Conservation (phyloP, 768 basidiomycete species). For the Candolleomyces aberdarensis region DNA sequence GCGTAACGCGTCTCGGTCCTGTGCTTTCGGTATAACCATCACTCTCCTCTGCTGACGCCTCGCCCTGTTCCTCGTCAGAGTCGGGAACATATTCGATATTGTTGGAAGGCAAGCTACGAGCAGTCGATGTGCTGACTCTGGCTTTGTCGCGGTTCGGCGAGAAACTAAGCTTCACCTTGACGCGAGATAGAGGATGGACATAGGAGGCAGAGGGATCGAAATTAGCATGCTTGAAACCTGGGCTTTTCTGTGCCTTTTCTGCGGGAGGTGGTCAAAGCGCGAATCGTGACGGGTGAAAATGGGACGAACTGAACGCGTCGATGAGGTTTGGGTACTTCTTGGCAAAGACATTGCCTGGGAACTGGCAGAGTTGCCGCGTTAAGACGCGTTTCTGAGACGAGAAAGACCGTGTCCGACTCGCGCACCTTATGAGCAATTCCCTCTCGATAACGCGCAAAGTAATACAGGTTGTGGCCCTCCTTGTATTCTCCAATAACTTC, state of each 20-base stretch:
- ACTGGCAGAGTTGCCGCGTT: constrained; percentile 37
- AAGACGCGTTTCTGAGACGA: constrained; percentile 10
- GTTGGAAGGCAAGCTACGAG: constrained; percentile 22
- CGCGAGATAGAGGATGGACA: constrained; percentile 60
- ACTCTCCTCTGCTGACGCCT: constrained; percentile 15
- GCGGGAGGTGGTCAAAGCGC: constrained; percentile 1
- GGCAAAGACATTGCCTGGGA: constrained; percentile 36
- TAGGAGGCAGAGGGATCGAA: constrained; percentile 63
- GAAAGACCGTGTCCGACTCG: constrained; percentile 11
- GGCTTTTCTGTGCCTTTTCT: constrained; percentile 45
- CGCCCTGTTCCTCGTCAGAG: constrained; percentile 32
- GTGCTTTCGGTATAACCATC: constrained; percentile 23
- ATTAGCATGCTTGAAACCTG: constrained; percentile 34
- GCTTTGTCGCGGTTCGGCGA: constrained; percentile 19
- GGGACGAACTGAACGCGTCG: constrained; percentile 50
- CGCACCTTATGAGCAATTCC: constrained; percentile 61
- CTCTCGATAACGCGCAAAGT: constrained; percentile 56
- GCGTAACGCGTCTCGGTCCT: constrained; percentile 7
- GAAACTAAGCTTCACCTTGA: constrained; percentile 35
- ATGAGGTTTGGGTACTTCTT: constrained; percentile 43
- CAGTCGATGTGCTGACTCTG: constrained; percentile 21
- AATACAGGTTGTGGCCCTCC: constrained; percentile 40
- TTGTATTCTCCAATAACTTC: constrained; percentile 59
- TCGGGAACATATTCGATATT: constrained; percentile 26
- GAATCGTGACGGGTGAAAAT: constrained; percentile 11